Evolutionary conservation across 2,329 filamentous ascomycete genomes (phyloP), one percentile per base, ranked within the genome.

Genomic region (Colletotrichum destructivum): DNA sequence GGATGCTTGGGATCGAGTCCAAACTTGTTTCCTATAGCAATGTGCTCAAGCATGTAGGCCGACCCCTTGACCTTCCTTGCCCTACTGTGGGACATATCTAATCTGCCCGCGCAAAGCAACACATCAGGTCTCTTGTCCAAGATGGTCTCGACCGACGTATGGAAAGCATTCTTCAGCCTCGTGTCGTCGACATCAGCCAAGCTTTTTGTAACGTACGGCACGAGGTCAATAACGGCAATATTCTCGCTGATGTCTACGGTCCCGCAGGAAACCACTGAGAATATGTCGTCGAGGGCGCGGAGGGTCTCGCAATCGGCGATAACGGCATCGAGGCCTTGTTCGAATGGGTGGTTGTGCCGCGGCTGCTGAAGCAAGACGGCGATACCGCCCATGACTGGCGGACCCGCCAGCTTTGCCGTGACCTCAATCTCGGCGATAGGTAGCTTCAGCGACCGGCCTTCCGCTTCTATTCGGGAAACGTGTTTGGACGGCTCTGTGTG

Each of bases 341-440:
- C 52, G 51, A 74, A 75, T 23, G 71, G 73, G 49, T 75, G 74
- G 11, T 74, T 69, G 3, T 56, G 16, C 15, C 74, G 74, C 11
- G 74, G 74, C 57, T 75, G 71, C 56, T 75, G 74, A 12, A 75
- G 66, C 23, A 62, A 44, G 26, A 75, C 51, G 38, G 54, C 73
- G 62, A 75, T 75, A 52, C 74, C 74, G 26, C 74, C 74, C 35
- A 59, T 73, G 16, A 31, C 23, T 6, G 67, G 59, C 38, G 73
- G 74, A 12, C 73, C 73, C 23, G 73, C 71, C 1, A 74, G 55
- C n/a, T 68, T 12, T 26, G 49, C 56, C 16, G 71, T 75, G 23
- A 74, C 71, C 42, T 61, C 4, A 11, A 75, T 73, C 61, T 75
- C 74, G 21, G 59, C 65, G 3, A n/a, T 12, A 16, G 35, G n/a